phyloP scores from a whole-genome alignment of 768 basidiomycete species.

The Boletus sensibilis region DNA sequence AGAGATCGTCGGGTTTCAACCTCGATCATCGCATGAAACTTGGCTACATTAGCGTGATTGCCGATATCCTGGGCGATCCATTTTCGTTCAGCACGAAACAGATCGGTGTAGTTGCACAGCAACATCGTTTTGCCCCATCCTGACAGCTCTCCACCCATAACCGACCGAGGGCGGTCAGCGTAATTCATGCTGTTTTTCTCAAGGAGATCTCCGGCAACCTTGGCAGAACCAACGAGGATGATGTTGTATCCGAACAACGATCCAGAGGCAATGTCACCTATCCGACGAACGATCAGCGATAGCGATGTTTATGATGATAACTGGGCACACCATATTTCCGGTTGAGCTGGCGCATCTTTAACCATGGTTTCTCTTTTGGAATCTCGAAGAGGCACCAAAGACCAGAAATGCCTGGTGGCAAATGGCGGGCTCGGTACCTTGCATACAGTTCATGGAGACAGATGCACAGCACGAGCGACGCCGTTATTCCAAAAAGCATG shows the following conservation, averaged over 20 bases:
- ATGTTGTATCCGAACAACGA: conserved; percentile 31
- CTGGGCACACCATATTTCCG: conserved; percentile 7
- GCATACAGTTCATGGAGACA: background rate
- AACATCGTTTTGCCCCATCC: conserved; percentile 19
- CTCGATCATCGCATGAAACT: conserved; percentile 18
- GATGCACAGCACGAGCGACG: background rate
- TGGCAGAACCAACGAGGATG: conserved; percentile 43
- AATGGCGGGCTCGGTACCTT: background rate
- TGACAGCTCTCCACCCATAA: conserved; percentile 20
- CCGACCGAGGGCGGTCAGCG: conserved; percentile 27
- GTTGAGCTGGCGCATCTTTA: conserved; percentile 7
- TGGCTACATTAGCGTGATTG: conserved; percentile 6
- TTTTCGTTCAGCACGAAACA: conserved; percentile 13
- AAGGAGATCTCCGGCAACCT: conserved; percentile 42
- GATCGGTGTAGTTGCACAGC: conserved; percentile 5
- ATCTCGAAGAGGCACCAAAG: conserved; percentile 1
- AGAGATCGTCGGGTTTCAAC: conserved; percentile 16
- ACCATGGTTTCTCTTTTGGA: conserved; percentile 7
- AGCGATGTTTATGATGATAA: no score
- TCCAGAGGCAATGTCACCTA: conserved; percentile 16
- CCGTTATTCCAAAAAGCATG: no score
- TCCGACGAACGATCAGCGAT: background rate
- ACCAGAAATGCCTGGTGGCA: conserved; percentile 16
- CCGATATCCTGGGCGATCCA: conserved; percentile 17
- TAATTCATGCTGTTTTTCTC: conserved; percentile 45